phyloP scores from a whole-genome alignment of 2,329 filamentous ascomycete genomes.

The Aspergillus sp. region DNA sequence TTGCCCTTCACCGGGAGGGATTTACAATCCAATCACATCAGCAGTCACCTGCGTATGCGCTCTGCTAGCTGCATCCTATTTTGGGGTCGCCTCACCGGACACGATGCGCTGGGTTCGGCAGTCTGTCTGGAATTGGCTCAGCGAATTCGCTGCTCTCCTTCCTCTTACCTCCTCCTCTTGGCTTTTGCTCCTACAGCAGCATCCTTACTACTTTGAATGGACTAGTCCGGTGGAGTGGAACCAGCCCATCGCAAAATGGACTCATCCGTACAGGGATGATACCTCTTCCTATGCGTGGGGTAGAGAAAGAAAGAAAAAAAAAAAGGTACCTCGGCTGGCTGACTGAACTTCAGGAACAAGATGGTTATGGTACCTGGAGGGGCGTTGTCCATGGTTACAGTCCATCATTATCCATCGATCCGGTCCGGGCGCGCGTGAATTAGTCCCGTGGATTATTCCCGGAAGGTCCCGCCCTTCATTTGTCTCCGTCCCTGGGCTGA shows the following conservation, averaged over 20 bases:
- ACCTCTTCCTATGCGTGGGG: constrained; percentile 11
- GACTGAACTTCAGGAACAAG: neutral
- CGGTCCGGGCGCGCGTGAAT: constrained; percentile 24
- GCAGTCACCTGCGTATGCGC: neutral
- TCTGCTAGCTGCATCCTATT: constrained; percentile 9
- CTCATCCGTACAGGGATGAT: neutral
- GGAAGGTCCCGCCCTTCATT: constrained; percentile 20
- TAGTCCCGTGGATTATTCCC: constrained; percentile 24
- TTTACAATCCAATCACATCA: constrained; percentile 18
- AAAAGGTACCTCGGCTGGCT: too few relatives aligned
- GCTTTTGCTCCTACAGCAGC: neutral
- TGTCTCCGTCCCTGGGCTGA: neutral
- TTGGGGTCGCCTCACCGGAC: constrained; percentile 21
- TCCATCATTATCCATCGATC: constrained; percentile 14
- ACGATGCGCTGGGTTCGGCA: constrained; percentile 22
- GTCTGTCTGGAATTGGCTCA: constrained; percentile 21
- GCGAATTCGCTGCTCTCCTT: constrained; percentile 4
- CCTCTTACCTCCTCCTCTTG: constrained; percentile 8
- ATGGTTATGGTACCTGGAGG: constrained; percentile 14
- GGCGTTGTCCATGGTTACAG: constrained; percentile 11
- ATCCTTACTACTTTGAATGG: neutral
- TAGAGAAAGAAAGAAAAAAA: too few relatives aligned
- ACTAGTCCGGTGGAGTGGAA: constrained; percentile 10
- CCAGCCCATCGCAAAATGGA: neutral
- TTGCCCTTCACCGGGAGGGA: constrained; percentile 17